Evolutionary conservation across 208 protist genomes (phyloP).

Genomic region (Trypanosoma vivax): DNA sequence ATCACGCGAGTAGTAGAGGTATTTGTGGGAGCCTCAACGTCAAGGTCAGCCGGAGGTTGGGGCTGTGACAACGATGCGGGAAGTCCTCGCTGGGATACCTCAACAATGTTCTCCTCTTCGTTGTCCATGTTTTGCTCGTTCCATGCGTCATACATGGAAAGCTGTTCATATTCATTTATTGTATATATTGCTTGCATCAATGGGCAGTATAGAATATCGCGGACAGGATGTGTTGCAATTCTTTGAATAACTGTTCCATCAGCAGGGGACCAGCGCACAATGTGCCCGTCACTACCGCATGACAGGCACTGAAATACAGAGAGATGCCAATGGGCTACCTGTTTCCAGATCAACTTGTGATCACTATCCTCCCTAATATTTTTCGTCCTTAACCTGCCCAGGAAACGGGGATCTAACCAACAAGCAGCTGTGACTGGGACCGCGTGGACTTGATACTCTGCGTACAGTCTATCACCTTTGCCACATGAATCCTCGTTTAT

Average conservation of each 20-base stretch:
- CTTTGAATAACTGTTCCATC: constrained; percentile 54
- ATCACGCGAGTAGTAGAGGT: constrained; percentile 1
- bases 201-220: constrained; percentile 52
- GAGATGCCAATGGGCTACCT: constrained; percentile 34
- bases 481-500: background rate
- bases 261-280: constrained; percentile 63
- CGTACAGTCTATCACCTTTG: constrained; percentile 28
- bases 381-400: constrained; percentile 18
- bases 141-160: constrained; percentile 69
- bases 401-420: constrained; percentile 70
- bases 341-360: constrained; percentile 30
- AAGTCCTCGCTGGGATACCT: constrained; percentile 33
- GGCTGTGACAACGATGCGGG: constrained; percentile 16
- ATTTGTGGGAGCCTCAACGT: constrained; percentile 5
- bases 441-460: constrained; percentile 24
- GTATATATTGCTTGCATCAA: constrained; percentile 66
- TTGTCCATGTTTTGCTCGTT: constrained; percentile 38
- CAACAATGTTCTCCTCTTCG: constrained; percentile 9
- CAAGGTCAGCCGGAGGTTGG: constrained; percentile 9
- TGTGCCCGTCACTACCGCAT: constrained; percentile 27
- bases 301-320: constrained; percentile 66
- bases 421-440: constrained; percentile 32
- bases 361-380: constrained; percentile 18
- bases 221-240: constrained; percentile 32
- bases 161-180: constrained; percentile 41